Percentiles rank a stretch among this genome's conserved stretches.
phyloP scores from a whole-genome alignment of 306 rosid genomes.

The Prosopis cineraria region DNA sequence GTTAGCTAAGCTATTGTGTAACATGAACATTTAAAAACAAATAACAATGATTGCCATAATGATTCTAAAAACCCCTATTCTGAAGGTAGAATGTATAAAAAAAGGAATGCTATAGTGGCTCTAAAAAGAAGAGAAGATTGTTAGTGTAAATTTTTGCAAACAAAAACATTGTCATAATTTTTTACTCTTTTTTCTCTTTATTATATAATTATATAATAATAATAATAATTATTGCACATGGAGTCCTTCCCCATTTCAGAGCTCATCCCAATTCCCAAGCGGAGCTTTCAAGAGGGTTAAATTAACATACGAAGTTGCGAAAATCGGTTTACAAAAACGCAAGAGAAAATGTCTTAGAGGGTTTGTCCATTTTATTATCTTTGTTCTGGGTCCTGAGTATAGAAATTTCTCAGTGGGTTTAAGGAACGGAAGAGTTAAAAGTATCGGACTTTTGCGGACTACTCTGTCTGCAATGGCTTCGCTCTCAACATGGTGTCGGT shows the following conservation, averaged over 20 bases:
- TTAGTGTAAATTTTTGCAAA: too few species aligned
- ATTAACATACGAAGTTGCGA: neutral
- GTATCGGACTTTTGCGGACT: neutral
- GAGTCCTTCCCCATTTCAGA: neutral
- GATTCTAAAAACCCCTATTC: too few species aligned
- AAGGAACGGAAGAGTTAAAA: neutral
- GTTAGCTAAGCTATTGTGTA: too few species aligned
- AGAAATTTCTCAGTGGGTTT: neutral
- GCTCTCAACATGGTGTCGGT: constrained; percentile 57
- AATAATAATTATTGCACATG: too few species aligned
- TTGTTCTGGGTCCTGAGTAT: neutral
- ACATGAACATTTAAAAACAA: too few species aligned
- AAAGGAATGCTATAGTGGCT: too few species aligned
- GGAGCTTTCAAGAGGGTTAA: neutral
- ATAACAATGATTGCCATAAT: too few species aligned
- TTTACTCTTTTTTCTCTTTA: too few species aligned
- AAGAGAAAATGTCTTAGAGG: neutral
- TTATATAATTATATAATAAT: too few species aligned
- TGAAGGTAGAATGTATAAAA: too few species aligned
- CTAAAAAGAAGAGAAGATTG: too few species aligned
- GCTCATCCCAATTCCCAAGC: neutral
- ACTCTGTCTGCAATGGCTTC: constrained; percentile 49
- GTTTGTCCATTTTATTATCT: neutral
- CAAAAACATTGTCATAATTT: too few species aligned
- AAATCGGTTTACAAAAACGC: neutral